Evolutionary conservation across 1,139 yeast genomes (phyloP).

Genomic region (Pichia sp.): DNA sequence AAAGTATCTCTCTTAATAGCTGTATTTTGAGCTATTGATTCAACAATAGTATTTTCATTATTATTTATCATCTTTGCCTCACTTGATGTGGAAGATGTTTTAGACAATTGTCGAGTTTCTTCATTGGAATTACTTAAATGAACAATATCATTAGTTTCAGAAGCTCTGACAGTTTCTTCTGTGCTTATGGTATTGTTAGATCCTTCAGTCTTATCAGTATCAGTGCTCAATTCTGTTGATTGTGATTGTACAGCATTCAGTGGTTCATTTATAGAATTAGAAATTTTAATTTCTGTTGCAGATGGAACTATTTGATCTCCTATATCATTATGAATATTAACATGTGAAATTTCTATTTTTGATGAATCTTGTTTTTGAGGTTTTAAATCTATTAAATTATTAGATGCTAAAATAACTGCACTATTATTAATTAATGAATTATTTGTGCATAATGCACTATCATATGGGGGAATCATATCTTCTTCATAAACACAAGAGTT

Average conservation of each 20-base stretch:
- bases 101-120: constrained; percentile 7
- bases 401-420: neutral
- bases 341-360: no score
- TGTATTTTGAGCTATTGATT: no score
- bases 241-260: neutral
- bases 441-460: constrained; percentile 4
- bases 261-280: no score
- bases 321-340: no score
- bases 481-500: constrained; percentile 5
- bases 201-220: neutral
- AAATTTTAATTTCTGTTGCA: no score
- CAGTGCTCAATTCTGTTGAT: neutral
- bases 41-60: neutral
- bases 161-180: neutral
- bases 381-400: constrained; percentile 2
- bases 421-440: constrained; percentile 5
- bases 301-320: no score
- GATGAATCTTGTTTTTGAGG: constrained; percentile 1
- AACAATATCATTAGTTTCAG: neutral
- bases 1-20: neutral
- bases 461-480: constrained; percentile 9
- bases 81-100: constrained; percentile 2
- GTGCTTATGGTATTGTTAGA: neutral
- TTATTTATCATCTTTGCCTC: neutral
- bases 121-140: neutral